A percentile compares a stretch with the other conserved stretches of the same genome.
Evolutionary conservation across 1,284 basidiomycete species (phyloP).

Genomic region (Irpex sp.): DNA sequence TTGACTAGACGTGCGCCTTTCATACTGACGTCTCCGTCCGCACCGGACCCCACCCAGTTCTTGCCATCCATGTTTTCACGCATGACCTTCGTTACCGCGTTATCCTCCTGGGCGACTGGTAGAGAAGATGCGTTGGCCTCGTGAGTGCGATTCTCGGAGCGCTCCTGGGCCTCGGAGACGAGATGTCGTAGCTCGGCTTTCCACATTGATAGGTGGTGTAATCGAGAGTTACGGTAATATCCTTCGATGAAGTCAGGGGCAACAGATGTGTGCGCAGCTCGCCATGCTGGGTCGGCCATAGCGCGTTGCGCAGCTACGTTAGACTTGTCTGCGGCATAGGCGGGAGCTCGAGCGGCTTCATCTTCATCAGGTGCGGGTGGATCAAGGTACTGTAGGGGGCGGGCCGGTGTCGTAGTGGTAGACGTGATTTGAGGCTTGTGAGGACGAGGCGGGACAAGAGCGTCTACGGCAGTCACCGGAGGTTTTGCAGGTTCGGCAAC

Average conservation of each 20-base stretch:
- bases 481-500: too few relatives aligned
- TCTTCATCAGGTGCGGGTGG: constrained; percentile 36
- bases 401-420: constrained; percentile 16
- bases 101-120: constrained; percentile 21
- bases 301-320: constrained; percentile 73
- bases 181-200: constrained; percentile 86
- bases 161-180: constrained; percentile 76
- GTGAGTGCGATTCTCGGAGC: constrained; percentile 45
- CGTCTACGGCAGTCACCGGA: not conserved
- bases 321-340: constrained; percentile 61
- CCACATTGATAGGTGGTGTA: constrained; percentile 92
- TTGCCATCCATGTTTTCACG: constrained; percentile 22
- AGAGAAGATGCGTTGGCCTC: constrained; percentile 14
- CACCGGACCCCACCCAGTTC: constrained; percentile 11
- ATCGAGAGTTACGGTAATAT: constrained; percentile 88
- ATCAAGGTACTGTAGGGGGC: constrained; percentile 40
- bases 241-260: constrained; percentile 85
- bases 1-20: constrained; percentile 52
- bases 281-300: constrained; percentile 83
- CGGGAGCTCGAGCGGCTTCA: constrained; percentile 44
- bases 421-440: not conserved
- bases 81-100: constrained; percentile 20
- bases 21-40: constrained; percentile 49
- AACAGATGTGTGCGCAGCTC: constrained; percentile 82
- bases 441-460: not conserved